Percentiles rank a stretch among this genome's conserved stretches.
Evolutionary conservation across 1,284 basidiomycete genomes (phyloP).

Genomic region (Phellopilus nigrolimitatus): DNA sequence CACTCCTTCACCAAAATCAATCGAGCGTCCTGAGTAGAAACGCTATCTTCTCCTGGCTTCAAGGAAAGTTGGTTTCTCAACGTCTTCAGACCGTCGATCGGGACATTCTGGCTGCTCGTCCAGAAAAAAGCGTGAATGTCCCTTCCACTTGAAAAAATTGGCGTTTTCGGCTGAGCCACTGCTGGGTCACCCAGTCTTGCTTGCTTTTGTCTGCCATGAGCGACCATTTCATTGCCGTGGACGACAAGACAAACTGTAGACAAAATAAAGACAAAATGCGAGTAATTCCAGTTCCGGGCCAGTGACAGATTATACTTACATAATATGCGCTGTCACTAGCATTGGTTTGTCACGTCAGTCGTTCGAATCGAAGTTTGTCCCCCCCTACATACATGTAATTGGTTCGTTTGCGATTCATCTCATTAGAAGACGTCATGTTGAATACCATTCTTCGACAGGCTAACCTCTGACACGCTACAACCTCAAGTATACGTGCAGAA

Average conservation of each 20-base stretch:
- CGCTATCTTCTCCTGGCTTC: conserved; percentile 36
- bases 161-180: not conserved
- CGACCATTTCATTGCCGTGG: not conserved
- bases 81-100: conserved; percentile 25
- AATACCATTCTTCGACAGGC: no score
- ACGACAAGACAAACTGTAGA: not conserved
- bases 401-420: no score
- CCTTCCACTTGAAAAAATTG: not conserved
- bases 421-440: no score
- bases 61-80: conserved; percentile 55
- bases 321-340: no score
- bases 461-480: no score
- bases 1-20: conserved; percentile 55
- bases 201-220: not conserved
- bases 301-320: no score
- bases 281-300: no score
- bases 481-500: no score
- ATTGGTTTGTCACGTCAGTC: no score
- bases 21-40: conserved; percentile 53
- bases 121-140: not conserved
- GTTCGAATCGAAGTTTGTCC: no score
- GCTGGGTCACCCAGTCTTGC: not conserved
- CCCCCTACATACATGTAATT: no score
- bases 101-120: not conserved
- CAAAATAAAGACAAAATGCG: no score